Conservation (phyloP, 306 rosid species). For the Crataegus laevigata region DNA sequence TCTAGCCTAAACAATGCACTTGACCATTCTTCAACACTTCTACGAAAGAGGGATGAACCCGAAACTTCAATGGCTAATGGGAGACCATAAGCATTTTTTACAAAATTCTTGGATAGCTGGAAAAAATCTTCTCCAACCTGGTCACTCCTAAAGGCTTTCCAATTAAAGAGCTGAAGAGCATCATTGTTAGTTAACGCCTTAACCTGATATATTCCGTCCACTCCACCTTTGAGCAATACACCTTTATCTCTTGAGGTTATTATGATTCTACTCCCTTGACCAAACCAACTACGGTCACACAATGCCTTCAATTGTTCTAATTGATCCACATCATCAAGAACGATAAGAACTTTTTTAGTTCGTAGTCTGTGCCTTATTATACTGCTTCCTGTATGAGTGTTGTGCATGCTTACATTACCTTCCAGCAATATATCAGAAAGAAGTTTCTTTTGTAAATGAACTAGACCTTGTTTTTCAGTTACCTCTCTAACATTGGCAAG, state of each 20-base stretch:
- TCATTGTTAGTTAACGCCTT: not conserved
- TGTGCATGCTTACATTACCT: not conserved
- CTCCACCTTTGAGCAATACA: not conserved
- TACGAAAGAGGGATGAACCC: conserved; percentile 3
- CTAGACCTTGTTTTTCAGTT: not conserved
- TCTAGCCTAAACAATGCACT: conserved; percentile 1
- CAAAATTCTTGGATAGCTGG: not conserved
- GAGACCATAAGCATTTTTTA: conserved; percentile 4
- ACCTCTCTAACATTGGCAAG: conserved; percentile 1
- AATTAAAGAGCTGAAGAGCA: conserved; percentile 4
- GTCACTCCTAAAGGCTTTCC: not conserved
- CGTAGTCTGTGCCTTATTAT: not conserved
- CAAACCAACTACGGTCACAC: conserved; percentile 3
- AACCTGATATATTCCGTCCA: not conserved
- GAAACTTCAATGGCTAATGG: conserved; percentile 14
- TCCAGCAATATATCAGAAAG: not conserved
- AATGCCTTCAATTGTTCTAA: not conserved
- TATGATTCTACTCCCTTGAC: not conserved
- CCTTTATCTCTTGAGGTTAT: not conserved
- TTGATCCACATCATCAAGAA: conserved; percentile 8
- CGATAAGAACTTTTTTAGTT: not conserved
- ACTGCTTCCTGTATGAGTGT: not conserved
- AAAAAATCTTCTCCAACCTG: not conserved
- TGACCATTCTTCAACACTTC: not conserved
- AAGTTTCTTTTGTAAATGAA: not conserved